Evolutionary conservation across 2,329 filamentous ascomycete species (phyloP), one percentile per base, ranked within the genome.

Genomic region (Thielaviopsis ethacetica): DNA sequence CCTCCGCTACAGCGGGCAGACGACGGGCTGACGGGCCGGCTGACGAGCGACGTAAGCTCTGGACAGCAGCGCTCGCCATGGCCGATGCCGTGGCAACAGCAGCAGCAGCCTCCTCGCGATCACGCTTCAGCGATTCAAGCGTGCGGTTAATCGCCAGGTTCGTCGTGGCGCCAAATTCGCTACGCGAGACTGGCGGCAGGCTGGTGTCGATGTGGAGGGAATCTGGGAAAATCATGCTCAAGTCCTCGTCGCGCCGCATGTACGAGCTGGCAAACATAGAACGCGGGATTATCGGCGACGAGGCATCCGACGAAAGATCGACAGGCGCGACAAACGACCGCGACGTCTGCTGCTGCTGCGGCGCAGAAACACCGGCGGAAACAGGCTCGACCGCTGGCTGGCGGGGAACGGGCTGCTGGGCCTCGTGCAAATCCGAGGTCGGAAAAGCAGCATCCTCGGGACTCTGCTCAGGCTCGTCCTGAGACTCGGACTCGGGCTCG

Each of bases 141-240:
- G 77, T 78, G 41, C 73, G 74, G 64, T 77, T 80, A 58, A 82
- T 79, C 54, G 82, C 80, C 49, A 76, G 66, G 58, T 74, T 80
- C 0, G 79, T 81, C 34, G 75, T 75, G 19, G 82, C 78, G 3
- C 78, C 80, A 62, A 80, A 71, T 30, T 79, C 76, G 9, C 73
- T 69, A 3, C 71, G 66, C 1, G 66, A 64, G 2, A 69, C 67
- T 2, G 67, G 63, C 19, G 68, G 70, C 59, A 73, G 68, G 41
- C 71, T 71, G 1, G 69, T 71, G 41, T 75, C 74, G 58, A 80
- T 69, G 0, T 75, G 76, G 19, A 82, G 69, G 1, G 77, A 78
- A 53, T 78, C 73, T 61, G 80, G 73, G 34, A 77, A 77, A 59
- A 81, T 81, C 77, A 81, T 81, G 65, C 78, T 81, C 62, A 81